These are phyloP conservation scores for Acanthamoeba castellanii DNA, from an alignment of 208 protist species.

Conservation along the genomic window DNA sequence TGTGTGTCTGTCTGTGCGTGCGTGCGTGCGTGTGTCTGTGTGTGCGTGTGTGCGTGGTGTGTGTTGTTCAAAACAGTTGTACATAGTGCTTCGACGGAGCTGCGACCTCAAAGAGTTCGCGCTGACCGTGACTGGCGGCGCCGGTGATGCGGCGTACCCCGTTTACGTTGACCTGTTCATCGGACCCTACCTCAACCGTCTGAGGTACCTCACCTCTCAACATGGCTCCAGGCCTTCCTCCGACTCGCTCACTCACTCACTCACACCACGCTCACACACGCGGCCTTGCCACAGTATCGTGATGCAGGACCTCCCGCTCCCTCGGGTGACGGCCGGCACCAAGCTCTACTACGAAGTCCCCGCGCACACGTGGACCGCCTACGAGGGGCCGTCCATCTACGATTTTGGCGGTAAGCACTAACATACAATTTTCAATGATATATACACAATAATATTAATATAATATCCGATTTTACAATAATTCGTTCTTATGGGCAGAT, in stretches of 20 bases:
- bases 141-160: constrained; percentile 65
- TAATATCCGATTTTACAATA: too few species aligned
- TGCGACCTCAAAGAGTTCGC: constrained; percentile 69
- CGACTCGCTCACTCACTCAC: too few species aligned
- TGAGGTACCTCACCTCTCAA: constrained; percentile 7
- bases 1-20: too few species aligned
- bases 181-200: constrained; percentile 37
- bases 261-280: too few species aligned
- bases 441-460: neutral
- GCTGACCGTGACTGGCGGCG: constrained; percentile 61
- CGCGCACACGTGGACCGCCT: constrained; percentile 61
- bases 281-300: neutral
- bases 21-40: too few species aligned
- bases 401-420: constrained; percentile 54
- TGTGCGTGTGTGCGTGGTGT: too few species aligned
- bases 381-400: constrained; percentile 66
- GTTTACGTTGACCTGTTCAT: constrained; percentile 55
- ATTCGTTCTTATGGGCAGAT: neutral
- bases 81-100: constrained; percentile 62
- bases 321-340: constrained; percentile 20
- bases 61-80: neutral
- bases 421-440: neutral
- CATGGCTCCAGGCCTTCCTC: too few species aligned
- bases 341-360: constrained; percentile 73
- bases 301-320: constrained; percentile 67